Base-by-base conservation (phyloP, 1,139 yeast genomes). In the Pneumocystis jirovecii region DNA sequence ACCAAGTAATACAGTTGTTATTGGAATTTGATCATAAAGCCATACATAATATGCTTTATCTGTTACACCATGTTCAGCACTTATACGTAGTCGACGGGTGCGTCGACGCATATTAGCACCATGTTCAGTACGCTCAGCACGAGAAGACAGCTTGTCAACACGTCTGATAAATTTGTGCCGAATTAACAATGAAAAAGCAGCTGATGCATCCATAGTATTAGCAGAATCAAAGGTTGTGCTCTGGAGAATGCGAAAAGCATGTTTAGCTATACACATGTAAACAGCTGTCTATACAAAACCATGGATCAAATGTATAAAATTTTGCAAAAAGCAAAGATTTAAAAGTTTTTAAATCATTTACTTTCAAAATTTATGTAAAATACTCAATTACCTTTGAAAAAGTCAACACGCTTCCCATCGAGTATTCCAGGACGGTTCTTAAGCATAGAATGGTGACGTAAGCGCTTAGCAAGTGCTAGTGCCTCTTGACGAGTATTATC, bases 1-100 rank as follows among this genome's bases (percentile, higher is more conserved):
- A 68, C 95, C 83, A 75, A 87, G 83, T 71, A 82, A 69, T 71
- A 74, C 83, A 70, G 80, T 89, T 76, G 76, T 78, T 64, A 65
- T 59, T 69, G 87, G 87, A 64, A 90, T 89, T 67, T 91, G 89
- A 68, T 82, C 83, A 76, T 85, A 90, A 67, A 84, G 80, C 98
- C 98, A 93, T 63, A 86, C 85, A 73, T 82, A 89, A 76, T 93
- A 91, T 71, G 85, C 85, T 74, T 91, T 87, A n/a, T 88, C 86
- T 61, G 79, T 81, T 70, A 90, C 78, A 29, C 82, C 82, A 45
- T 96, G 96, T 73, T 85, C 85, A 45, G 17, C 57, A 10, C 17
- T 25, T 25, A 15, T 50, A 25, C 31, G 57, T 82, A 83, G 15
- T 82, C 75, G 61, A 91, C 78, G 25, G 87, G 63, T 17, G 63